Evolutionary conservation across 345 rosid species (phyloP), one percentile per base, ranked within the genome.

Genomic region (Orychophragmus violaceus): DNA sequence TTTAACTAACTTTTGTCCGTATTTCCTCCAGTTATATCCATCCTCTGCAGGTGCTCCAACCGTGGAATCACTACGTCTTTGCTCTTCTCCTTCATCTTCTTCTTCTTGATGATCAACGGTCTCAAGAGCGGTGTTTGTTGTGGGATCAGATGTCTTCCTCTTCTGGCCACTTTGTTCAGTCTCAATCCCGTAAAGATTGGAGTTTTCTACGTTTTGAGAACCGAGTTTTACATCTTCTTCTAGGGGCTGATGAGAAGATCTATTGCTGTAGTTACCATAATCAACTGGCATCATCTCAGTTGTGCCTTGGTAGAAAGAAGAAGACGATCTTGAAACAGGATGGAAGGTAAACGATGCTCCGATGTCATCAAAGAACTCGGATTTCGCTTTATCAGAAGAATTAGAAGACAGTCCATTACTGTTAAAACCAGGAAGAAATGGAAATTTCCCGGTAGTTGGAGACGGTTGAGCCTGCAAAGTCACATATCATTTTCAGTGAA

Each of bases 1-100:
- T 74, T 90, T 94, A 0, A 94, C 97, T 65, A 88, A 84, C 78
- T 94, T 94, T 66, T 94, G 99, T 33, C 99, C 99, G 22, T 94
- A 94, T 70, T 94, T 94, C 77, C 97, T 82, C 97, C 97, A 93
- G 71, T 93, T 93, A 61, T 82, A 93, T 68, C 96, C 99, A 76
- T 94, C 97, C 32, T 94, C 95, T 7, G 95, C 85, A 21, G 88
- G 91, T 2, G 82, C 85, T 54, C 83, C 91, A 41, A 70, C 80
- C 55, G 71, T 23, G 36, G 68, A 69, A 66, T 86, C 94, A 46
- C 80, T 45, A n/a, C 77, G 84, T 81, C 82, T 81, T 68, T 79
- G 98, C 70, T 87, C 96, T 64, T 82, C 94, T 32, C 82, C 85
- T 59, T 56, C 85, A 68, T 79, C 95, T 57, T 83, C 90, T 2